phyloP scores from a whole-genome alignment of 1,284 basidiomycete species.

The Kwoniella shivajii region DNA sequence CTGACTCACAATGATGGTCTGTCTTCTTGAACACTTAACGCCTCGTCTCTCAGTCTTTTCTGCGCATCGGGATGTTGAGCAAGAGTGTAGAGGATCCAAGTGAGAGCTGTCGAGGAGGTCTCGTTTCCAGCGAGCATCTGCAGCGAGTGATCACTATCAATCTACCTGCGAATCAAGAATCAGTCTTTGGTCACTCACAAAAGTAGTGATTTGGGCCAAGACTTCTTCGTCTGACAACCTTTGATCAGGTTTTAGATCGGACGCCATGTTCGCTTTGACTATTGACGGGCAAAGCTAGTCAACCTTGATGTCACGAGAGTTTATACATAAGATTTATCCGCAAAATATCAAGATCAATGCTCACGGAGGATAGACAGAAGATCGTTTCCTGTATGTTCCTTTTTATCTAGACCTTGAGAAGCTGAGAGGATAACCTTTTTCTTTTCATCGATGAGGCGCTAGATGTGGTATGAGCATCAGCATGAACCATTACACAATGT shows the following conservation, averaged over 20 bases:
- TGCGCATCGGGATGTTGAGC: constrained; percentile 62
- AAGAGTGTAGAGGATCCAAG: constrained; percentile 73
- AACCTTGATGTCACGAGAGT: constrained; percentile 3
- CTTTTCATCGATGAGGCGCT: constrained; percentile 61
- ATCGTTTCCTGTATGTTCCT: constrained; percentile 57
- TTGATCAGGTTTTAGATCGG: constrained; percentile 60
- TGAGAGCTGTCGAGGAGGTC: constrained; percentile 69
- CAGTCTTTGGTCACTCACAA: constrained; percentile 57
- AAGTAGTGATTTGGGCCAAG: constrained; percentile 73
- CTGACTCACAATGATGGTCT: constrained; percentile 34
- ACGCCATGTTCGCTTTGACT: constrained; percentile 66
- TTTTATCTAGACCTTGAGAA: constrained; percentile 49
- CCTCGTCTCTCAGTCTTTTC: constrained; percentile 61
- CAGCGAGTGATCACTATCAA: not conserved
- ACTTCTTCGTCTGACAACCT: constrained; percentile 68
- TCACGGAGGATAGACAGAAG: constrained; percentile 59
- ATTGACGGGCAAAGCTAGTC: not conserved
- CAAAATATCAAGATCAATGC: constrained; percentile 23
- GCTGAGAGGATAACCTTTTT: constrained; percentile 48
- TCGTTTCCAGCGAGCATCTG: constrained; percentile 66
- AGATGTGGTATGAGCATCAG: not conserved
- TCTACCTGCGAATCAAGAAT: not conserved
- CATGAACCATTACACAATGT: too few relatives aligned
- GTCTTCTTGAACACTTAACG: constrained; percentile 56
- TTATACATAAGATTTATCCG: not conserved